Percentiles rank a stretch among this genome's conserved stretches.
Conservation (phyloP, 2,329 filamentous ascomycete species). For the Nigrograna mackinnonii region DNA sequence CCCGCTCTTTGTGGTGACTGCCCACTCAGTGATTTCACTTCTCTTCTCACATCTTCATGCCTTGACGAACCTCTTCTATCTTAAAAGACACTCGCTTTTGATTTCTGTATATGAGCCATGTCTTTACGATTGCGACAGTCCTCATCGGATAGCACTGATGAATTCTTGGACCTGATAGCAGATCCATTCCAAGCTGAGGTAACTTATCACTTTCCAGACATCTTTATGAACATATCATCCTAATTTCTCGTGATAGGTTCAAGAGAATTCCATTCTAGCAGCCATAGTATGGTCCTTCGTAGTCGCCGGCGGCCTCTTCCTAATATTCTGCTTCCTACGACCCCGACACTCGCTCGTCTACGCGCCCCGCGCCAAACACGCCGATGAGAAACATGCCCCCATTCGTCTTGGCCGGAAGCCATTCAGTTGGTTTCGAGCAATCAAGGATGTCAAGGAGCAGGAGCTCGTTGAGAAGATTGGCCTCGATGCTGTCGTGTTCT, state of each 20-base stretch:
- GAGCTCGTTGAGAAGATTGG: constrained; percentile 81
- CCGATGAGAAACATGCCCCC: constrained; percentile 86
- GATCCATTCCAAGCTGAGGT: constrained; percentile 34
- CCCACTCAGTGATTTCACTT: too few species aligned
- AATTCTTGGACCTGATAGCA: constrained; percentile 45
- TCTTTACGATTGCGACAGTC: too few species aligned
- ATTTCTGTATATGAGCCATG: too few species aligned
- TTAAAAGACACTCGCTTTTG: too few species aligned
- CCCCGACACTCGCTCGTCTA: constrained; percentile 92
- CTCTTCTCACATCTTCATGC: too few species aligned
- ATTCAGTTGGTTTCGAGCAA: constrained; percentile 81
- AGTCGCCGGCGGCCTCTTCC: constrained; percentile 71
- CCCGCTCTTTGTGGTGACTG: too few species aligned
- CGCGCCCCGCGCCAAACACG: constrained; percentile 90
- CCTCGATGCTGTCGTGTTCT: constrained; percentile 86
- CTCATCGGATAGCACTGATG: constrained; percentile 23
- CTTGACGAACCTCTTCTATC: too few species aligned
- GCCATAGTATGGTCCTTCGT: constrained; percentile 80
- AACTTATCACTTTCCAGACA: background rate
- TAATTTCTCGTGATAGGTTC: constrained; percentile 47
- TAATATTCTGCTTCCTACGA: constrained; percentile 85
- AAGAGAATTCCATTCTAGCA: constrained; percentile 71
- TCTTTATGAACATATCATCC: background rate
- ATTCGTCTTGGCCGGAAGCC: constrained; percentile 82
- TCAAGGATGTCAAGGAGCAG: constrained; percentile 75